Conservation (phyloP, 768 basidiomycete genomes). For the Auricularia auricula-judae region DNA sequence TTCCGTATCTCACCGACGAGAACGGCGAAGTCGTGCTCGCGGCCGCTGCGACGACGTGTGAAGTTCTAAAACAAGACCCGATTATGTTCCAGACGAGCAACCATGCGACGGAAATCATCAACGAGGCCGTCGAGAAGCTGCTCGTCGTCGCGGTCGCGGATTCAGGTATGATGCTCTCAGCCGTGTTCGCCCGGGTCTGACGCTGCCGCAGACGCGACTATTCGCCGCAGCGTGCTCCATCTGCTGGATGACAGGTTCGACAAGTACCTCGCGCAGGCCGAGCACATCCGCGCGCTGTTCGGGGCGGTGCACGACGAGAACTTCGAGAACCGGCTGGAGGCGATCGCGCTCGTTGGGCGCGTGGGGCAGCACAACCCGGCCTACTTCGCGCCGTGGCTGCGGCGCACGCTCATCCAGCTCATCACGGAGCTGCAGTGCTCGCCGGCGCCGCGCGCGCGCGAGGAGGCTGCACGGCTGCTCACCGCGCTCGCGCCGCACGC, state of each 20-base stretch:
- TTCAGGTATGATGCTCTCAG: conserved; percentile 22
- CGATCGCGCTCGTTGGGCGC: conserved; percentile 35
- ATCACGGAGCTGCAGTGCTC: conserved; percentile 38
- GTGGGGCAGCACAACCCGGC: conserved; percentile 36
- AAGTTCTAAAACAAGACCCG: conserved; percentile 33
- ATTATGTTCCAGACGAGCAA: conserved; percentile 35
- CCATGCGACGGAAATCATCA: conserved; percentile 34
- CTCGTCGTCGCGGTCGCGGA: conserved; percentile 33
- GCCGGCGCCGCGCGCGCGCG: conserved; percentile 28
- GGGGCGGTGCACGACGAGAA: conserved; percentile 40
- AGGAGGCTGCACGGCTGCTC: conserved; percentile 33
- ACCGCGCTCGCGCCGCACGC: conserved; percentile 32
- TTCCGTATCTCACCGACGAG: conserved; percentile 36
- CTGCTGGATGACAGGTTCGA: conserved; percentile 34
- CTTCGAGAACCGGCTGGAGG: conserved; percentile 32
- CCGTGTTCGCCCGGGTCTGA: background rate
- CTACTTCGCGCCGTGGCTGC: conserved; percentile 36
- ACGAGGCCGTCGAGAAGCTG: conserved; percentile 36
- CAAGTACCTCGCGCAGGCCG: conserved; percentile 35
- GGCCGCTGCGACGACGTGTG: conserved; percentile 31
- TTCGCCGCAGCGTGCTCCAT: conserved; percentile 30
- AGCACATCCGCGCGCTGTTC: conserved; percentile 37
- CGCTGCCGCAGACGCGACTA: conserved; percentile 23
- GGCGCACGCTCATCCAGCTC: conserved; percentile 36
- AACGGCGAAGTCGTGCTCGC: conserved; percentile 29